phyloP scores from a whole-genome alignment of 768 basidiomycete species.

The Lentinula sp. region DNA sequence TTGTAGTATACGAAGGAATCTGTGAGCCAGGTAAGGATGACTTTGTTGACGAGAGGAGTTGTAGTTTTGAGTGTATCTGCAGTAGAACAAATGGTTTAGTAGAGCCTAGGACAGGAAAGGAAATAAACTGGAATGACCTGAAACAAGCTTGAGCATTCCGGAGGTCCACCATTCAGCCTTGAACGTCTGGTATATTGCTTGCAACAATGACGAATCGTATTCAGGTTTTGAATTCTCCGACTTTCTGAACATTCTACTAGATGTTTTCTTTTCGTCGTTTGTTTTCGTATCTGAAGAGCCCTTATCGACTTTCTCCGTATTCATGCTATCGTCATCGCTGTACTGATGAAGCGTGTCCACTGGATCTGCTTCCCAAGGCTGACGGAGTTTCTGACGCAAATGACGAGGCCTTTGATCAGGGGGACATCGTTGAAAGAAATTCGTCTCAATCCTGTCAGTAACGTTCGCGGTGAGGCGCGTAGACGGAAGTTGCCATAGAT shows the following conservation, averaged over 20 bases:
- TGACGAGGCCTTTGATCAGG: slow-evolving; percentile 7
- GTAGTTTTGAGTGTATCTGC: slow-evolving; percentile 38
- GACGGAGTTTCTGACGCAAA: slow-evolving; percentile 4
- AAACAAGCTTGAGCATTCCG: slow-evolving; percentile 6
- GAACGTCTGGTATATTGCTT: slow-evolving; percentile 5
- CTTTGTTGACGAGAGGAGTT: slow-evolving; percentile 42
- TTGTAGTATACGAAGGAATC: slow-evolving; percentile 30
- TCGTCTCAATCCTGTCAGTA: slow-evolving; percentile 1
- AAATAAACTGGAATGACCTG: slow-evolving; percentile 14
- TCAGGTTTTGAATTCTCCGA: background rate
- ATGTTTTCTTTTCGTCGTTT: background rate
- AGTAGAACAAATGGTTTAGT: background rate
- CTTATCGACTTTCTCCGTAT: background rate
- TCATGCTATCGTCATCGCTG: background rate
- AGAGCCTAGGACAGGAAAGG: background rate
- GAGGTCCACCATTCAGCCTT: slow-evolving; percentile 1
- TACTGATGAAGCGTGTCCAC: background rate
- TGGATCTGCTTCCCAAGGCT: background rate
- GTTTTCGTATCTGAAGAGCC: background rate
- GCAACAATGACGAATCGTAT: slow-evolving; percentile 7
- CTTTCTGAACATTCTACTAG: background rate
- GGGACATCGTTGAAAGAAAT: slow-evolving; percentile 7
- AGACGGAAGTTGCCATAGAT: slow-evolving; percentile 9
- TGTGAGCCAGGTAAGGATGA: slow-evolving; percentile 42
- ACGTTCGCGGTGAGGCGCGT: background rate